Evolutionary conservation across 2,329 filamentous ascomycete genomes (phyloP).

Genomic region (Beauveria sp.): DNA sequence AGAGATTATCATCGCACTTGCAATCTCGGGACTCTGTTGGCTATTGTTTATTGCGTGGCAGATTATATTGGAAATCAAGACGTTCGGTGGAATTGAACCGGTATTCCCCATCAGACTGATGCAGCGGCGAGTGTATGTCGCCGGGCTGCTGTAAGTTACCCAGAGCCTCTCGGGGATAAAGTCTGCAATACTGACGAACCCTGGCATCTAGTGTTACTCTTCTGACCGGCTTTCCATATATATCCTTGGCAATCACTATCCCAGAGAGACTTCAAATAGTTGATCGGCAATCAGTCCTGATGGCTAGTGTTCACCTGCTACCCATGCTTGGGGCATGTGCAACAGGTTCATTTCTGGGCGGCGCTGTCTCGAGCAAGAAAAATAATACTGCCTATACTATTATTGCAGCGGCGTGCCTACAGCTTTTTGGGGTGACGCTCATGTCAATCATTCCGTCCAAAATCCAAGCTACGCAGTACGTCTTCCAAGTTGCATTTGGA

Average conservation of each 20-base stretch:
- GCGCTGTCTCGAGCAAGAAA: conserved; percentile 42
- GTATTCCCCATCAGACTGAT: conserved; percentile 47
- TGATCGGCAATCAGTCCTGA: conserved; percentile 42
- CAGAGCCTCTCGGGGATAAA: no score
- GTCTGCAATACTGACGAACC: conserved; percentile 13
- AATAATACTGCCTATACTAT: conserved; percentile 48
- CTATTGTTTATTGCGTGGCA: conserved; percentile 45
- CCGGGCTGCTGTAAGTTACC: conserved; percentile 39
- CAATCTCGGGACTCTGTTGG: conserved; percentile 40
- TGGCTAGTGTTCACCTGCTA: conserved; percentile 49
- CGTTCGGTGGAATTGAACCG: conserved; percentile 37
- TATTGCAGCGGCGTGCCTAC: conserved; percentile 40
- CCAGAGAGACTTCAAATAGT: conserved; percentile 55
- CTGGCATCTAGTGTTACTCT: conserved; percentile 39
- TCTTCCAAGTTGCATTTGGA: conserved; percentile 48
- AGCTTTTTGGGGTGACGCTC: conserved; percentile 44
- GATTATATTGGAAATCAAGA: conserved; percentile 31
- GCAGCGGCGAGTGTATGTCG: conserved; percentile 40
- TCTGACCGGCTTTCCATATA: conserved; percentile 49
- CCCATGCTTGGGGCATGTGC: conserved; percentile 51
- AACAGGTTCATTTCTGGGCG: conserved; percentile 47
- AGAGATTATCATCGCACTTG: conserved; percentile 41
- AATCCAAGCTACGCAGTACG: conserved; percentile 37
- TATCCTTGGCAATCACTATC: conserved; percentile 49
- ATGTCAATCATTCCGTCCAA: conserved; percentile 35